Base-by-base conservation (phyloP, 164 flowering plant species). In the Cinnamomum chago region DNA sequence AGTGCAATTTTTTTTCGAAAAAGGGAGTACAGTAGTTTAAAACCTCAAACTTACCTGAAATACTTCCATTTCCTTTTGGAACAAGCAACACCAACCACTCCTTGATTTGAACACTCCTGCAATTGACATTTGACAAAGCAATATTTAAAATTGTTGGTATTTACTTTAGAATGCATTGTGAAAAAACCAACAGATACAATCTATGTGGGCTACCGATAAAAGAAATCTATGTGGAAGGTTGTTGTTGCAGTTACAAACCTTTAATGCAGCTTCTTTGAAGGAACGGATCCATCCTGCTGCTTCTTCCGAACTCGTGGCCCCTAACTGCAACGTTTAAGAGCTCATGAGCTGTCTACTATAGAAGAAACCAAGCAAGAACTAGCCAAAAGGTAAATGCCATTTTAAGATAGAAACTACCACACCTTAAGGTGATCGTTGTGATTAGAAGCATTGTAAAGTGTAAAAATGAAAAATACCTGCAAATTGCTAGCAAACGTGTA, bases 241-340 rank as follows among this genome's bases (percentile, higher is more conserved):
- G 68, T 20, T 28, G 62, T 23, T 68, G 62, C 17, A 35, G 58
- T 40, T 22, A 13, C 9, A 76, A 80, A 90, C 95, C 95, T 91
- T 87, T 70, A 79, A 65, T n/a, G 91, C 86, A 67, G 89, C 92
- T 69, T 92, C 88, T 76, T 86, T 88, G 70, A 95, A 82, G 50
- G 83, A 86, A 64, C 33, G 85, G 40, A 92, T 92, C 98, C 98
- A 95, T 78, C 82, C 86, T 60, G 95, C 97, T 27, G 98, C 93
- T 83, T 95, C 98, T 77, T 92, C 98, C 50, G 98, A 80, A 80
- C 97, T 92, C 73, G 78, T 84, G 70, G 95, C 97, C 64, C 95
- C 97, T 79, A 92, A 81, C 98, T 95, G 80, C 33, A 67, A 77
- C 70, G 25, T 69, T 24, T 64, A 67, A 55, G 50, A 40, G 75